Evolutionary conservation across 495 filamentous ascomycete genomes (phyloP).

Genomic region (Xylaria scruposa): DNA sequence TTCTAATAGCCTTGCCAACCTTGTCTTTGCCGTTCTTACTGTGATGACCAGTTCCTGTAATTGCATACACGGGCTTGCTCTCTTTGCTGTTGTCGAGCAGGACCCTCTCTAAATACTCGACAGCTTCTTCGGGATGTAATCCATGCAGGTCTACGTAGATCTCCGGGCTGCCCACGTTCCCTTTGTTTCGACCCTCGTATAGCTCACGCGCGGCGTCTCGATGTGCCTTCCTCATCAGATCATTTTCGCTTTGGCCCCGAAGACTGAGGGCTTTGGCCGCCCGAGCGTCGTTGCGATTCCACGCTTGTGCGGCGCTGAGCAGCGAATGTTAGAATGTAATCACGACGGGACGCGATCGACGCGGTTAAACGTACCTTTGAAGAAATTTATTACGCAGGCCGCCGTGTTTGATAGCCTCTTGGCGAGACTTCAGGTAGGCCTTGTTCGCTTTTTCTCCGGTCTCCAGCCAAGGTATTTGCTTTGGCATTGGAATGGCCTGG

Average conservation of each 20-base stretch:
- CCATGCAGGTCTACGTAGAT: slow-evolving; percentile 96
- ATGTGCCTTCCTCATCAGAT: slow-evolving; percentile 95
- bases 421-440: slow-evolving; percentile 90
- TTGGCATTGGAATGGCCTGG: slow-evolving; percentile 81
- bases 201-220: slow-evolving; percentile 90
- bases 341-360: not conserved
- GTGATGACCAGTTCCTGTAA: slow-evolving; percentile 96
- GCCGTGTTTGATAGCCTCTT: slow-evolving; percentile 95
- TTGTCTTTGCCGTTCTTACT: slow-evolving; percentile 99
- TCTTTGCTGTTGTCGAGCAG: slow-evolving; percentile 80
- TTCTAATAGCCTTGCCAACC: slow-evolving; percentile 90
- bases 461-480: slow-evolving; percentile 96
- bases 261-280: slow-evolving; percentile 94
- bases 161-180: slow-evolving; percentile 65
- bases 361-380: slow-evolving; percentile 72
- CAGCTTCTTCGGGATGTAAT: slow-evolving; percentile 94
- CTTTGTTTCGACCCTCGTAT: slow-evolving; percentile 93
- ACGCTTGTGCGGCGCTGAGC: slow-evolving; percentile 93
- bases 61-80: slow-evolving; percentile 84
- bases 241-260: slow-evolving; percentile 94
- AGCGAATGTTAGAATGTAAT: slow-evolving; percentile 34
- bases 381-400: slow-evolving; percentile 96
- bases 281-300: slow-evolving; percentile 97
- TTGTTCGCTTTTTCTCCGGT: slow-evolving; percentile 91
- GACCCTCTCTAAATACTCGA: slow-evolving; percentile 88